Evolutionary conservation across 2,329 filamentous ascomycete species (phyloP), one percentile per base, ranked within the genome.

Genomic region (Sclerotinia glacialis): DNA sequence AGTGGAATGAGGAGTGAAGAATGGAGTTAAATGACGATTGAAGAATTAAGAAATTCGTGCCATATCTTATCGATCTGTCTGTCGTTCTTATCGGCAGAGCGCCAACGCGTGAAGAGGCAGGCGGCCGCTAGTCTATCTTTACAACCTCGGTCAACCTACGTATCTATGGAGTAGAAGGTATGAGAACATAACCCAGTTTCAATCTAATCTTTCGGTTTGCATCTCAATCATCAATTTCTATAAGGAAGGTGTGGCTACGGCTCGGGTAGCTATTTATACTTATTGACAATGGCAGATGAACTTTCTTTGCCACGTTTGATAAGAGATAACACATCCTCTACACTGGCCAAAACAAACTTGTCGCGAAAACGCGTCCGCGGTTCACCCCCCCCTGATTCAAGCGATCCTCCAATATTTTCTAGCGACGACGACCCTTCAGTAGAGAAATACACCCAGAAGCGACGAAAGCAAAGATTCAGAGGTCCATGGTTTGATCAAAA

Each of bases 331-430:
- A 28, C 42, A 37, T 18, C 23, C 52, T 66, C 64, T n/a, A 61
- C 28, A 12, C 23, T 37, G 18, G n/a, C 64, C 14, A 53, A 47
- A 42, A 34, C 28, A 46, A 34, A 42, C 34, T 34, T 44, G 34
- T 53, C 64, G 21, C 44, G 78, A 67, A 82, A 82, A 75, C 80
- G 80, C 68, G 74, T 75, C 44, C 76, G 77, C 69, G 71, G 69
- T 60, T 69, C 76, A 74, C 71, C 70, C 40, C 73, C 73, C 56
- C 70, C 79, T 47, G 78, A 83, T 69, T 91, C 88, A 26, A 91
- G 89, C 74, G 89, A 92, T 72, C 88, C 88, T 4, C 83, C 86
- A 59, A 76, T 91, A 34, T 92, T 92, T 77, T 91, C 88, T 5
- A 89, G 86, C 75, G 89, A 92, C 67, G 88, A 91, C 72, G 88